Evolutionary conservation across 2,329 filamentous ascomycete genomes (phyloP), one percentile per base, ranked within the genome.

Genomic region (Cladophialophora exuberans): DNA sequence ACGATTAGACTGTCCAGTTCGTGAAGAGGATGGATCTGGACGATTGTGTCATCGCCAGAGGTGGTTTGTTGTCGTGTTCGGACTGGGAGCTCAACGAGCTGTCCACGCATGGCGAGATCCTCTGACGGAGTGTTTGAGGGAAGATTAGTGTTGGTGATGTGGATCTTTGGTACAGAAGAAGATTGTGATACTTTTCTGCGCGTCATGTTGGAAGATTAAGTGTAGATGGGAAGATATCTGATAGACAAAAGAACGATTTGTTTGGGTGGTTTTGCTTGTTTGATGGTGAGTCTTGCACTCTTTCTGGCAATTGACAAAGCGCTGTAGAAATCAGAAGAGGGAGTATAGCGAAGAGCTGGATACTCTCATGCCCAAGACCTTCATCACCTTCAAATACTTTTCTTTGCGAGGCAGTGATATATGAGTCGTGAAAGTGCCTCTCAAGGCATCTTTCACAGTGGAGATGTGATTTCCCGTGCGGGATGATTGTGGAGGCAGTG

Each of bases 1-100:
- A 65, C 44, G 17, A 65, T 45, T 39, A 66, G 53, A 26, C 55
- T 55, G 23, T 64, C 56, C 11, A 41, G 46, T 9, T 56, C 41
- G 3, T 43, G 53, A 6, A 65, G 26, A 6, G 64, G 56, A 36
- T 62, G 57, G 5, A 65, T 26, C 17, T 58, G 30, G 26, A 62
- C 28, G 5, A 20, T 22, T 6, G 59, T 36, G 13, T 48, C 35
- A 11, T 59, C 51, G 26, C 39, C 39, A 15, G 15, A 10, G 18
- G 22, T 25, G 39, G 15, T 33, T 18, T 28, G 17, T 20, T 26
- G 44, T 25, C 18, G 44, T 13, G 45, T 36, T 17, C 47, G 50
- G 9, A 55, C 11, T 10, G 58, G 45, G 15, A 60, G 58, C 2
- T 33, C 20, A 15, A 6, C 26, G n/a, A 28, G 18, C 25, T 52